Evolutionary conservation across 208 protist species (phyloP), one percentile per base, ranked within the genome.

Genomic region (Lotmaria passim): DNA sequence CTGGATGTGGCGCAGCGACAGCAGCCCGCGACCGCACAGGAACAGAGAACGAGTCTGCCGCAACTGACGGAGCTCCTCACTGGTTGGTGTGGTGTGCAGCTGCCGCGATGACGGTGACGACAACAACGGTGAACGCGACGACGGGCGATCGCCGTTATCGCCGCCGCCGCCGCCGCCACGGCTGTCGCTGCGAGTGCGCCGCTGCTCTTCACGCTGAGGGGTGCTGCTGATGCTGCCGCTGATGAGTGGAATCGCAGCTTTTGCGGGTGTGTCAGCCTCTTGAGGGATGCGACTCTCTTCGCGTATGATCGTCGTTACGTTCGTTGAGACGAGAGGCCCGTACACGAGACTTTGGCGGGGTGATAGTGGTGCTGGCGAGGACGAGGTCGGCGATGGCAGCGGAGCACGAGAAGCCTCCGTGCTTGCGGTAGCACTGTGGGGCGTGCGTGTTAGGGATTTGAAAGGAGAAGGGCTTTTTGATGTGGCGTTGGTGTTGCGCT

Each of bases 1-100:
- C 33, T 83, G 80, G 24, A 95, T 88, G 48, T 93, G 85, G 8
- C 66, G 65, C 4, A 95, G 78, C 7, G 86, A 90, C n/a, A 86
- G 59, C 24, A 93, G 64, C 31, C 86, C 75, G 7, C 80, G 83
- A 24, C 83, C 85, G 57, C 81, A 88, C 21, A 94, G 70, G 48
- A 92, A 95, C 19, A 93, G 71, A 3, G 71, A 87, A 24, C 79
- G 81, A 2, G 75, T 81, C 46, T 79, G 68, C 19, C 78, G 83
- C 31, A 89, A 60, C 38, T 60, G 58, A 10, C 70, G 56, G 48
- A 81, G 58, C 14, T 78, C 75, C 10, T 79, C 79, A 14, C 67
- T 66, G 0, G 65, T 56, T 21, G 73, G 39, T n/a, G 58, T 62
- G 2, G 57, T 57, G 31, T 48, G n/a, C n/a, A 56, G 67, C 24